Percentiles rank a stretch among this genome's conserved stretches.
Evolutionary conservation across 2,329 filamentous ascomycete species (phyloP).

Genomic region (Fusarium albosuccineum): DNA sequence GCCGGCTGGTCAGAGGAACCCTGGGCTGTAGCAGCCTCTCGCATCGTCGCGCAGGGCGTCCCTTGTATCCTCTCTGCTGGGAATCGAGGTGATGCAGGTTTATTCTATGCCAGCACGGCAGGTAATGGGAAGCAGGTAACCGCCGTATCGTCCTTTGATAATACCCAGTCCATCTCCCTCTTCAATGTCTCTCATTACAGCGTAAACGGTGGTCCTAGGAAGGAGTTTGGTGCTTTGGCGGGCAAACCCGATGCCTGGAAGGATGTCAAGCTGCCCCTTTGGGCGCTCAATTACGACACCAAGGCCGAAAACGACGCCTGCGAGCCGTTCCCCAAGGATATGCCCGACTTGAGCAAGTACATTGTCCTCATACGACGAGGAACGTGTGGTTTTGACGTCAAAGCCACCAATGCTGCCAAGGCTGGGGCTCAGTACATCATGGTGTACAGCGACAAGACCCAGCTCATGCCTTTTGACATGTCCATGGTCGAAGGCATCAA

Average conservation of each 20-base stretch:
- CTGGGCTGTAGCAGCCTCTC: constrained; percentile 63
- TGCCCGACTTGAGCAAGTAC: constrained; percentile 67
- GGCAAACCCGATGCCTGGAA: constrained; percentile 59
- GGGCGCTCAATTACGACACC: constrained; percentile 63
- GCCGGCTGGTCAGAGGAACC: constrained; percentile 67
- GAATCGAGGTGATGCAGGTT: constrained; percentile 60
- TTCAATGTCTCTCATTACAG: constrained; percentile 58
- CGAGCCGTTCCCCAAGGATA: constrained; percentile 62
- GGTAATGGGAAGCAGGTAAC: constrained; percentile 62
- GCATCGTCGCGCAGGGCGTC: constrained; percentile 67
- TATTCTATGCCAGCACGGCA: constrained; percentile 65
- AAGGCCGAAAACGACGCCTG: constrained; percentile 65
- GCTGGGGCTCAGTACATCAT: constrained; percentile 72
- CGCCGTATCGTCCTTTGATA: constrained; percentile 65
- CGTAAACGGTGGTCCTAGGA: constrained; percentile 51
- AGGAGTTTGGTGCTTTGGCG: constrained; percentile 59
- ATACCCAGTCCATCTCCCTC: constrained; percentile 57
- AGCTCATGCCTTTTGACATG: constrained; percentile 52
- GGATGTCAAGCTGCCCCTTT: constrained; percentile 62
- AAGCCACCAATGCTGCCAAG: constrained; percentile 65
- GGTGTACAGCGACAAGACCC: constrained; percentile 68
- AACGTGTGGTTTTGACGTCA: constrained; percentile 67
- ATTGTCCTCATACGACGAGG: constrained; percentile 73
- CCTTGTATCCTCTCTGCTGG: constrained; percentile 67
- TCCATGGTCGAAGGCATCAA: constrained; percentile 48